Evolutionary conservation across 768 basidiomycete species (phyloP).

Genomic region (Rickenella mellea): DNA sequence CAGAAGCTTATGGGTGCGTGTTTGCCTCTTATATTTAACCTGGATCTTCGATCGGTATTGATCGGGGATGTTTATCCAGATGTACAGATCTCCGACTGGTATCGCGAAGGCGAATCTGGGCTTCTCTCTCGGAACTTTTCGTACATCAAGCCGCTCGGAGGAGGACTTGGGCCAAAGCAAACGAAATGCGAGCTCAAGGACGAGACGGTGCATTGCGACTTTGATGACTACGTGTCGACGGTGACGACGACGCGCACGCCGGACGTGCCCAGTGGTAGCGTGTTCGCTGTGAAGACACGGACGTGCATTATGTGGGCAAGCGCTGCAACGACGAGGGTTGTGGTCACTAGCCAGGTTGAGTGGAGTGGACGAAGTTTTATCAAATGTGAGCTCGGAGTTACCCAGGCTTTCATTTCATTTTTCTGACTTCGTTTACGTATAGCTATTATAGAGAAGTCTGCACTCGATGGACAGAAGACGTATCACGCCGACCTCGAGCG

Average conservation of each 20-base stretch:
- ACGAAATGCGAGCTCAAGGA: conserved; percentile 94
- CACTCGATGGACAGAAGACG: conserved; percentile 83
- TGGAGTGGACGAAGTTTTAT: conserved; percentile 98
- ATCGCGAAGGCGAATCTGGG: conserved; percentile 50
- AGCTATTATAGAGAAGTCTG: conserved; percentile 92
- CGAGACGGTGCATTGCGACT: conserved; percentile 71
- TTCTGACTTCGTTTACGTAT: conserved; percentile 1
- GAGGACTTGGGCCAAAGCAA: conserved; percentile 83
- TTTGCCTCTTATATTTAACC: background rate
- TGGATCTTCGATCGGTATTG: background rate
- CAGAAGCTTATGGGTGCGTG: conserved; percentile 80
- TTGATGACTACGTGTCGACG: conserved; percentile 74
- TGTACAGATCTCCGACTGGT: conserved; percentile 94
- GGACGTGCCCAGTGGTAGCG: conserved; percentile 89
- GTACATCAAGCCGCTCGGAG: conserved; percentile 90
- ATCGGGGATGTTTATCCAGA: conserved; percentile 35
- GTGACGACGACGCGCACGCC: conserved; percentile 88
- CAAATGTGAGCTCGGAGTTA: conserved; percentile 49
- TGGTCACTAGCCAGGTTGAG: conserved; percentile 87
- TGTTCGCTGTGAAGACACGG: conserved; percentile 87
- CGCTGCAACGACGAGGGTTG: conserved; percentile 59
- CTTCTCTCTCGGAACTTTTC: conserved; percentile 84
- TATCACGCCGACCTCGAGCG: conserved; percentile 79
- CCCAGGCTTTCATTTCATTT: conserved; percentile 1
- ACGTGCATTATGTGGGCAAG: conserved; percentile 96